These are phyloP conservation scores for Aspergillus sclerotiicarbonarius DNA, from an alignment of 495 filamentous ascomycete genomes.

Conservation along the genomic window DNA sequence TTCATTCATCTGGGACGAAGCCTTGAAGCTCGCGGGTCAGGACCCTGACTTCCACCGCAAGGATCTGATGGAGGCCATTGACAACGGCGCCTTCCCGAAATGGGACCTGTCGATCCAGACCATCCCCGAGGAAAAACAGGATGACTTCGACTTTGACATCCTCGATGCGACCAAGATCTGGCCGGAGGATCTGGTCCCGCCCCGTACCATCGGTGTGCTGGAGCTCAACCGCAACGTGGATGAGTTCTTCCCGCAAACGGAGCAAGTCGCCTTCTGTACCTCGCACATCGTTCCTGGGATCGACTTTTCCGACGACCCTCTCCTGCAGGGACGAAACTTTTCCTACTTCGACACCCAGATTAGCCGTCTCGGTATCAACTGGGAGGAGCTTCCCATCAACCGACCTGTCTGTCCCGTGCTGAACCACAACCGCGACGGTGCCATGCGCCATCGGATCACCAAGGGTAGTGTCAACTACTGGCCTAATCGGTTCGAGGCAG, in stretches of 20 bases:
- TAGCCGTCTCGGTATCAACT: conserved; percentile 71
- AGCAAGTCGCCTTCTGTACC: conserved; percentile 72
- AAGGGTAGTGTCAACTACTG: conserved; percentile 75
- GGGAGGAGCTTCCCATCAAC: conserved; percentile 76
- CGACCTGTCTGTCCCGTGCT: conserved; percentile 66
- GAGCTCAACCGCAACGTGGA: conserved; percentile 71
- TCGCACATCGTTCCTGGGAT: conserved; percentile 75
- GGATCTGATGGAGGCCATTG: conserved; percentile 70
- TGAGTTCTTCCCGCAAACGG: conserved; percentile 74
- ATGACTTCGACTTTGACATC: conserved; percentile 79
- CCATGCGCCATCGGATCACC: conserved; percentile 53
- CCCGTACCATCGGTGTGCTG: conserved; percentile 70
- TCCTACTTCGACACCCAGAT: conserved; percentile 77
- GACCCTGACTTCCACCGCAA: conserved; percentile 76
- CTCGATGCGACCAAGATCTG: conserved; percentile 78
- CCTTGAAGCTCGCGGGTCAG: conserved; percentile 38
- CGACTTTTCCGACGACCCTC: conserved; percentile 72
- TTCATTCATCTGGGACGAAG: conserved; percentile 74
- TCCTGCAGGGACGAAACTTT: conserved; percentile 74
- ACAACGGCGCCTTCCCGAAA: conserved; percentile 44
- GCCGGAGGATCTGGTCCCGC: conserved; percentile 71
- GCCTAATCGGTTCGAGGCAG: conserved; percentile 67
- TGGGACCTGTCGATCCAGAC: conserved; percentile 75
- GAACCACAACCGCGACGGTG: conserved; percentile 77
- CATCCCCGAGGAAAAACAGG: conserved; percentile 60